Evolutionary conservation across 768 basidiomycete species (phyloP).

Genomic region (Mycena filopes): DNA sequence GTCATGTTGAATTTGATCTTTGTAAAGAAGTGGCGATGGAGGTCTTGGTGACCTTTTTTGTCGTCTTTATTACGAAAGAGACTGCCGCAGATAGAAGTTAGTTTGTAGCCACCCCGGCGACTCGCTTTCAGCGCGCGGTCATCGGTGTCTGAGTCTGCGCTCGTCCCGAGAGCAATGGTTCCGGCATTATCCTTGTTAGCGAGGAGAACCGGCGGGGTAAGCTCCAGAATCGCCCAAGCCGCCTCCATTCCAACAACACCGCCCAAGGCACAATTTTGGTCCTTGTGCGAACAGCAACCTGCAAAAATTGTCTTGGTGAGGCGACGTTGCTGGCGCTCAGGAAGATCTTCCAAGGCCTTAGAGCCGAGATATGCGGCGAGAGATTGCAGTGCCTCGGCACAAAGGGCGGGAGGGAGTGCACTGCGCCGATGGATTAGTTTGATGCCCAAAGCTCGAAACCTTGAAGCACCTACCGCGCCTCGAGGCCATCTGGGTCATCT

Average conservation of each 20-base stretch:
- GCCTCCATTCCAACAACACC: background rate
- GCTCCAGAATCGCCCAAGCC: slow-evolving; percentile 12
- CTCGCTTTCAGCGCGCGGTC: no score
- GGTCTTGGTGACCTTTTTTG: slow-evolving; percentile 21
- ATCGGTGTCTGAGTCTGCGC: no score
- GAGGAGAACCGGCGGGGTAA: slow-evolving; percentile 22
- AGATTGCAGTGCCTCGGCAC: background rate
- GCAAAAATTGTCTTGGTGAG: background rate
- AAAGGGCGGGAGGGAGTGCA: background rate
- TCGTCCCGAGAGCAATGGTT: slow-evolving; percentile 6
- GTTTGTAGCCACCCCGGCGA: slow-evolving; percentile 31
- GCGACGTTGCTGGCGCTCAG: background rate
- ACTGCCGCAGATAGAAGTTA: slow-evolving; percentile 31
- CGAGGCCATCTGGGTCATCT: background rate
- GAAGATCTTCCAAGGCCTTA: background rate
- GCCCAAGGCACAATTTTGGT: background rate
- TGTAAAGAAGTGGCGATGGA: background rate
- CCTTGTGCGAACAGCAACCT: background rate
- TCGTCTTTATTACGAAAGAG: slow-evolving; percentile 32
- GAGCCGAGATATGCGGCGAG: background rate
- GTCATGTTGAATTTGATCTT: background rate
- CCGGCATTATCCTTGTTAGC: slow-evolving; percentile 37
- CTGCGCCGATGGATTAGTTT: background rate
- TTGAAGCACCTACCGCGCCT: slow-evolving; percentile 12
- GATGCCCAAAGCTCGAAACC: background rate